Evolutionary conservation across 129 eudicot species (phyloP).

Genomic region (Chrysanthemum seticuspe): DNA sequence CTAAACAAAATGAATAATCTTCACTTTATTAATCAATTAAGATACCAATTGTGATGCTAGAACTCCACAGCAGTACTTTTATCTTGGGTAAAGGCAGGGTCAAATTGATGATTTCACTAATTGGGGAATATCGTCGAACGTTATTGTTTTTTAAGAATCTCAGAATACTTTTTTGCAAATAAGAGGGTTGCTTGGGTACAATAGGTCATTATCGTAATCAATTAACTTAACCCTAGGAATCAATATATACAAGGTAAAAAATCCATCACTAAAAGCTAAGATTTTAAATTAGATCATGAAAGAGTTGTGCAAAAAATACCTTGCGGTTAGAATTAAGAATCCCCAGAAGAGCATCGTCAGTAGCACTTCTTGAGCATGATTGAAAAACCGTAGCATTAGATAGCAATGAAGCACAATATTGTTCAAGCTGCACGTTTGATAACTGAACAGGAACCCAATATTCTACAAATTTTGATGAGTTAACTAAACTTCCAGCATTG

Average conservation of each 20-base stretch:
- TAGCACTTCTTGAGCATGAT: constrained; percentile 50
- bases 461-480: constrained; percentile 59
- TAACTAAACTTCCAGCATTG: constrained; percentile 31
- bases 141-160: no score
- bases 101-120: no score
- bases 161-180: no score
- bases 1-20: no score
- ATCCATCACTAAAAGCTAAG: neutral
- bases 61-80: no score
- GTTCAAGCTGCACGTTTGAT: constrained; percentile 88
- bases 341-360: constrained; percentile 54
- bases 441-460: constrained; percentile 83
- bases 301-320: constrained; percentile 44
- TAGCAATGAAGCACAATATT: constrained; percentile 71
- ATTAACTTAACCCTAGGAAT: neutral
- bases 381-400: constrained; percentile 48
- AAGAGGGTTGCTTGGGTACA: no score
- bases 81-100: no score
- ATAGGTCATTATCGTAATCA: no score
- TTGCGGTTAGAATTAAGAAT: constrained; percentile 50
- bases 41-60: no score
- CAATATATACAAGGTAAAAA: neutral
- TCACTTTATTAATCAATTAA: no score
- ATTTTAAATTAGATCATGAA: constrained; percentile 12
- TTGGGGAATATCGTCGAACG: no score